Evolutionary conservation across 1,139 yeast genomes (phyloP), one percentile per base, ranked within the genome.

Genomic region (Insectozyma bohioensis): DNA sequence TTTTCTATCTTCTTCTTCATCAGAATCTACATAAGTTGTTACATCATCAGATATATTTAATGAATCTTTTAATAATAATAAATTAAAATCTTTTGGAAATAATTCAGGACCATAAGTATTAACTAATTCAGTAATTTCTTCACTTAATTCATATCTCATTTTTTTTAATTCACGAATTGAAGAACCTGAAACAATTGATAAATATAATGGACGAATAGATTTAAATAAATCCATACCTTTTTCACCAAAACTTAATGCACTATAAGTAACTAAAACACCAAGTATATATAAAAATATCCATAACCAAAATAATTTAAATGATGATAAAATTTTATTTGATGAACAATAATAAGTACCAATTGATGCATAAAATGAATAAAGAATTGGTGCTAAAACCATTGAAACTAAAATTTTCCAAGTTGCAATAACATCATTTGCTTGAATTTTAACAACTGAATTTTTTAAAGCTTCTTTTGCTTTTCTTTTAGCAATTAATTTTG

Each of bases 391-490:
- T 39, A 86, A 66, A 6, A 92, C 95, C 77, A 92, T 74, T 22
- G 92, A 80, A 28, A 92, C 90, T 45, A 92, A 68, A 27, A 92
- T 80, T 58, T 92, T 92, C 98, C 98, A 88, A 2, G 97, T 88
- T 1, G 97, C 96, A 39, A 88, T 72, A 17, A 92, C 97, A 57
- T 92, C 98, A 39, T 82, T 81, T 16, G 95, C 98, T 49, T 80
- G 78, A 43, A 92, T 82, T 56, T 92, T 92, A 20, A 92, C 98
- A 1, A 87, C 75, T 0, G 97, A 87, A 6, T 76, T 81, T n/a
- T 88, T 90, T 35, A 92, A 67, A 0, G 97, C 98, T 39, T 79
- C 77, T 36, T 61, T 67, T 20, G 94, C 88, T 58, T 88, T 88
- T 45, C 70, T 67, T 31, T 64, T 68, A 1, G 97, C 85, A 28